Conservation (phyloP, 2,329 filamentous ascomycete species). For the Aspergillus versicolor region DNA sequence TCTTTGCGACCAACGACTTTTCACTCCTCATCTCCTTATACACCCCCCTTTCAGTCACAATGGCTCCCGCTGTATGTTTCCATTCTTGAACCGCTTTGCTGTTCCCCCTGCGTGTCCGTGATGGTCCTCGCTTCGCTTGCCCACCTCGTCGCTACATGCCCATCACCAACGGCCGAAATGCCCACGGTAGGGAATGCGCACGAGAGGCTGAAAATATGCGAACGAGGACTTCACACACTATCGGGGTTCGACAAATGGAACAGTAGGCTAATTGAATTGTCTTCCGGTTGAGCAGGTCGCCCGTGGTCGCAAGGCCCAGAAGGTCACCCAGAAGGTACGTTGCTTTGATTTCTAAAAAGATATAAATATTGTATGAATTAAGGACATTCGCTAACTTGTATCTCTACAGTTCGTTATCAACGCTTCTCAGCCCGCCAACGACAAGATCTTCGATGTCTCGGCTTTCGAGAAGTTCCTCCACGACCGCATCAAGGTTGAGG, state of each 20-base stretch:
- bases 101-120: conserved; percentile 60
- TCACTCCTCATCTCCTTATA: conserved; percentile 30
- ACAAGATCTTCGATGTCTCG: conserved; percentile 99
- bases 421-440: conserved; percentile 93
- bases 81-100: conserved; percentile 77
- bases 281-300: conserved; percentile 40
- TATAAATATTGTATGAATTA: not conserved
- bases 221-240: conserved; percentile 3
- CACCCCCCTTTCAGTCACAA: conserved; percentile 55
- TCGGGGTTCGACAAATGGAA: conserved; percentile 46
- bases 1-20: conserved; percentile 67
- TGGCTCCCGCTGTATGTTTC: conserved; percentile 87
- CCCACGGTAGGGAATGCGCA: not conserved
- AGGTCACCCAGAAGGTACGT: conserved; percentile 50
- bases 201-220: not conserved
- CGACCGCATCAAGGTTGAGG: conserved; percentile 99
- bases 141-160: not conserved
- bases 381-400: not conserved
- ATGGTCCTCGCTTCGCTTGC: conserved; percentile 23
- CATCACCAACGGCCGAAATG: not conserved
- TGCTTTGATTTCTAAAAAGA: not conserved
- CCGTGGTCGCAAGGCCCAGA: conserved; percentile 48
- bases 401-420: conserved; percentile 86
- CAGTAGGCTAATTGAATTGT: conserved; percentile 90
- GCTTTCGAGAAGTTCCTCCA: conserved; percentile 99